Percentiles rank a stretch among this genome's conserved stretches.
Evolutionary conservation across 768 basidiomycete species (phyloP).

Genomic region (Lepiota brunneoincarnata): DNA sequence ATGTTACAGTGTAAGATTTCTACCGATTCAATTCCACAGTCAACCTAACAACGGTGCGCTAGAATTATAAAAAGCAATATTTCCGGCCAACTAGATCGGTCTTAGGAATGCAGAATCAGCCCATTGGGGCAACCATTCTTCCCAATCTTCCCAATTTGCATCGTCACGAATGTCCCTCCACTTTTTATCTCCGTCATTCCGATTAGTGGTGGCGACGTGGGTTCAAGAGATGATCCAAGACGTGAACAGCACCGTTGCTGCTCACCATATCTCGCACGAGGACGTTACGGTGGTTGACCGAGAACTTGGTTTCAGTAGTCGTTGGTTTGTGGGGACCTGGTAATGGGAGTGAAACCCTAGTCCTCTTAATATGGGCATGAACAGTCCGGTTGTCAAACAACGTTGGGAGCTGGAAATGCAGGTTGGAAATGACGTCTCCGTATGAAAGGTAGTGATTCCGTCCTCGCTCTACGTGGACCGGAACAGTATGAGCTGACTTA

Average conservation of each 20-base stretch:
- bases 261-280: slow-evolving; percentile 44
- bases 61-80: not conserved
- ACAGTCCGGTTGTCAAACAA: slow-evolving; percentile 42
- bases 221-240: slow-evolving; percentile 38
- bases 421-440: slow-evolving; percentile 29
- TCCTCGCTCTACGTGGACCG: not conserved
- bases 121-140: slow-evolving; percentile 51
- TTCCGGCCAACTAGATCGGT: not conserved
- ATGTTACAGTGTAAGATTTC: not conserved
- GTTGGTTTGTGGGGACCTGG: slow-evolving; percentile 27
- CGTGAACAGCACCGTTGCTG: slow-evolving; percentile 58
- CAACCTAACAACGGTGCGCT: not conserved
- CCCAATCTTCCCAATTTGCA: slow-evolving; percentile 37
- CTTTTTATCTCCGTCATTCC: slow-evolving; percentile 4
- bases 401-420: slow-evolving; percentile 37
- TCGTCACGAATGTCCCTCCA: slow-evolving; percentile 9
- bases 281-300: slow-evolving; percentile 38
- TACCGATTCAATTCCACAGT: not conserved
- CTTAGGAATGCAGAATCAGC: slow-evolving; percentile 19
- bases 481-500: slow-evolving; percentile 15
- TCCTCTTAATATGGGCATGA: slow-evolving; percentile 45
- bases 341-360: slow-evolving; percentile 34
- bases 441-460: slow-evolving; percentile 10
- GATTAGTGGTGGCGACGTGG: slow-evolving; percentile 26
- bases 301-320: slow-evolving; percentile 33